Evolutionary conservation across 768 basidiomycete species (phyloP).

Genomic region (Hemileccinum impolitum): DNA sequence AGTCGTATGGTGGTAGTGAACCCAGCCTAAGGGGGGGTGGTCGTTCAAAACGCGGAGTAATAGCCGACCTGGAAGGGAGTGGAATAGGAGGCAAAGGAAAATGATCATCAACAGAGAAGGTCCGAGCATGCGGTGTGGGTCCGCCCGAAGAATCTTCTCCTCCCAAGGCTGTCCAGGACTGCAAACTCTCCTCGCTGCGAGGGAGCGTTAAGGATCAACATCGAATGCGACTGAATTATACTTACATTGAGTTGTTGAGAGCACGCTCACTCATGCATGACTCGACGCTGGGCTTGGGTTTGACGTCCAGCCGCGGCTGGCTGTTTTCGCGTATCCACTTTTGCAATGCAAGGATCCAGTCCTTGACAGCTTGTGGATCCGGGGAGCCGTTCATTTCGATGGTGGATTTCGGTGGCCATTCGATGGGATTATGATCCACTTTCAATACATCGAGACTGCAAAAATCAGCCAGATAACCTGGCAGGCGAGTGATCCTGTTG

Average conservation of each 20-base stretch:
- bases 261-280: conserved; percentile 45
- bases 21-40: conserved; percentile 51
- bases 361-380: conserved; percentile 52
- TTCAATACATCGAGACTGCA: conserved; percentile 72
- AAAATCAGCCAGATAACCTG: conserved; percentile 75
- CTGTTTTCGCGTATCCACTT: conserved; percentile 67
- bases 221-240: neutral
- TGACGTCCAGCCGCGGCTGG: conserved; percentile 30
- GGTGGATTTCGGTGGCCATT: conserved; percentile 79
- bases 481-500: conserved; percentile 80
- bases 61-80: conserved; percentile 24
- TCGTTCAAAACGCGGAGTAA: conserved; percentile 32
- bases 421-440: conserved; percentile 87
- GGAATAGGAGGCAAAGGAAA: conserved; percentile 38
- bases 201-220: conserved; percentile 5
- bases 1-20: conserved; percentile 39
- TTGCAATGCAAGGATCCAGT: conserved; percentile 72
- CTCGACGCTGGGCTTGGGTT: conserved; percentile 42
- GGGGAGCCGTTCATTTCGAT: conserved; percentile 42
- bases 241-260: conserved; percentile 34
- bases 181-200: conserved; percentile 38
- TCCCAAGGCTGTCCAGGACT: conserved; percentile 44
- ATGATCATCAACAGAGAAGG: conserved; percentile 61
- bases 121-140: conserved; percentile 51
- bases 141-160: conserved; percentile 36